Conservation (phyloP, 768 basidiomycete genomes). For the Boletus sp. region DNA sequence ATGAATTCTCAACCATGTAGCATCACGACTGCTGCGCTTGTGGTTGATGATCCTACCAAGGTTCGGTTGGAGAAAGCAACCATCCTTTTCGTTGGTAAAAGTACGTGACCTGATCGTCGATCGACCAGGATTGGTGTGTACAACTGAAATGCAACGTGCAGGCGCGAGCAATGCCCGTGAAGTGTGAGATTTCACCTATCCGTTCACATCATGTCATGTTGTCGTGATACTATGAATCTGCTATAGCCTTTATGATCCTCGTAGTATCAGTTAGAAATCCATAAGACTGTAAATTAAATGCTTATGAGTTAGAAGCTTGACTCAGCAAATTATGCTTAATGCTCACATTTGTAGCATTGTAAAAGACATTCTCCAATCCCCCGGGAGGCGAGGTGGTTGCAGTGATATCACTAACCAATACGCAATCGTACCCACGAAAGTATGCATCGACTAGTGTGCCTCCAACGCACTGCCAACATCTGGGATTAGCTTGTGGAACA, state of each 20-base stretch:
- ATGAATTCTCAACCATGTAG: not conserved
- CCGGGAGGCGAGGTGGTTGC: conserved; percentile 63
- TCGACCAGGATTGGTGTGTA: not conserved
- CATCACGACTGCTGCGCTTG: not conserved
- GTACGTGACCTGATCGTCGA: conserved; percentile 1
- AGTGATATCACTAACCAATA: conserved; percentile 53
- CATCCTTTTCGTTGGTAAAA: not conserved
- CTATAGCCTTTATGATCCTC: conserved; percentile 25
- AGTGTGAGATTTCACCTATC: not conserved
- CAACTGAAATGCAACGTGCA: conserved; percentile 3
- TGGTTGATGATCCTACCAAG: not conserved
- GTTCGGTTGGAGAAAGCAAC: not conserved
- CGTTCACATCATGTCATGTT: not conserved
- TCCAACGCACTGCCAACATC: conserved; percentile 48
- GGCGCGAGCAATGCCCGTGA: not conserved
- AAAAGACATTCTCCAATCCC: conserved; percentile 53
- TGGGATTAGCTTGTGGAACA: not conserved
- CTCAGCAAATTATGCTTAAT: conserved; percentile 29
- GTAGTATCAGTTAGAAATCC: conserved; percentile 46
- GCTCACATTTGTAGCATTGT: conserved; percentile 55
- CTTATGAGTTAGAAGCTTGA: not conserved
- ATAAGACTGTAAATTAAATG: conserved; percentile 37
- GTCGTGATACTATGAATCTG: not conserved
- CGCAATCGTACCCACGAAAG: conserved; percentile 61
- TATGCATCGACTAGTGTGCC: conserved; percentile 65